These are phyloP conservation scores for Metarhizium guizhouense DNA, from an alignment of 2,329 filamentous ascomycete species.

Conservation along the genomic window DNA sequence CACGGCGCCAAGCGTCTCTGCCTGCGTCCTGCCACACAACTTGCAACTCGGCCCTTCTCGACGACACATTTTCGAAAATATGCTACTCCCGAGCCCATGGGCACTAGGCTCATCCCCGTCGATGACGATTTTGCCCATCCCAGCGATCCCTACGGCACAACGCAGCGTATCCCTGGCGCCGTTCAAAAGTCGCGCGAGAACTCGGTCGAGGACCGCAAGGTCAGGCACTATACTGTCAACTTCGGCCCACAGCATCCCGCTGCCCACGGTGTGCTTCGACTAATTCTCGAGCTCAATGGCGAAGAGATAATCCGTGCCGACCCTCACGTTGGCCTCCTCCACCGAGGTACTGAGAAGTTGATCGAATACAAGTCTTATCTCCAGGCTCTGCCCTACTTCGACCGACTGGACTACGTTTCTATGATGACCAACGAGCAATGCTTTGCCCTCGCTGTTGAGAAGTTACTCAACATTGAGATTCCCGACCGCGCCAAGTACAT, in stretches of 20 bases:
- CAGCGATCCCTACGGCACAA: slow-evolving; percentile 39
- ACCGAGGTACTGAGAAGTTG: slow-evolving; percentile 97
- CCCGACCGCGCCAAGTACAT: slow-evolving; percentile 96
- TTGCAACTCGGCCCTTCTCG: slow-evolving; percentile 52
- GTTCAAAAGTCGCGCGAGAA: slow-evolving; percentile 39
- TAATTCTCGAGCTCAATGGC: slow-evolving; percentile 96
- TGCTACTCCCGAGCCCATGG: slow-evolving; percentile 41
- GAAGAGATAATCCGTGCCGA: slow-evolving; percentile 96
- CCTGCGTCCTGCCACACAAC: slow-evolving; percentile 33
- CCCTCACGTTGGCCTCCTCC: slow-evolving; percentile 91
- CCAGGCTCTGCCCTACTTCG: slow-evolving; percentile 96
- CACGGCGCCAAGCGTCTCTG: slow-evolving; percentile 60
- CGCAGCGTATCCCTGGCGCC: slow-evolving; percentile 29
- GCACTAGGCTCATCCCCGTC: slow-evolving; percentile 56
- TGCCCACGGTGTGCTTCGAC: slow-evolving; percentile 91
- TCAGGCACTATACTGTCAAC: slow-evolving; percentile 98
- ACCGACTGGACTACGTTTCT: slow-evolving; percentile 96
- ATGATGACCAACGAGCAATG: slow-evolving; percentile 99
- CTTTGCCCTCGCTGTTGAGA: slow-evolving; percentile 91
- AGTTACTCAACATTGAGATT: slow-evolving; percentile 93
- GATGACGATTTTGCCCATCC: slow-evolving; percentile 55
- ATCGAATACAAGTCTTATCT: slow-evolving; percentile 99
- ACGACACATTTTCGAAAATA: slow-evolving; percentile 54
- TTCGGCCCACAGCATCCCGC: slow-evolving; percentile 98
- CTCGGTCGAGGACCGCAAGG: slow-evolving; percentile 60